A percentile compares a stretch with the other conserved stretches of the same genome.
These are phyloP conservation scores for Chalciporus pseudorubinellus DNA, from an alignment of 768 basidiomycete genomes.

Conservation along the genomic window DNA sequence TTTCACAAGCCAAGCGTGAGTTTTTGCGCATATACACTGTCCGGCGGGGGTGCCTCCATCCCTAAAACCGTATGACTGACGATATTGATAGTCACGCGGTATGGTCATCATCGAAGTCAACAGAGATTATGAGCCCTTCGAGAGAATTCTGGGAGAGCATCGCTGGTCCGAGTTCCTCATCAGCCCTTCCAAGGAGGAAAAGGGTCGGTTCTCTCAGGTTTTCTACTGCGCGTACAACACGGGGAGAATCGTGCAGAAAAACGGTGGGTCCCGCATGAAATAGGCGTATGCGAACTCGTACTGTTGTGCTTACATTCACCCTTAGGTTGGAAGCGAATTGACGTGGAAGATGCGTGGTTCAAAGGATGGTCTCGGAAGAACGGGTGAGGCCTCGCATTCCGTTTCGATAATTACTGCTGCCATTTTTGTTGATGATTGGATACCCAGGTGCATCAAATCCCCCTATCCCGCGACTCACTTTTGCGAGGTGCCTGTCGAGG, in stretches of 20 bases:
- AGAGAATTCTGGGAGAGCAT: constrained; percentile 42
- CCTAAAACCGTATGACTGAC: background rate
- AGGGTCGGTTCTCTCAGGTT: constrained; percentile 28
- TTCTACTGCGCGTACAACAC: constrained; percentile 41
- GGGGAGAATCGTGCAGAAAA: constrained; percentile 43
- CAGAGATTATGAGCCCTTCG: constrained; percentile 30
- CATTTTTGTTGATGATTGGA: background rate
- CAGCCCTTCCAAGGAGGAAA: constrained; percentile 31
- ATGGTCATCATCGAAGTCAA: constrained; percentile 46
- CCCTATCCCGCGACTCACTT: constrained; percentile 42
- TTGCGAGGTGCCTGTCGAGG: constrained; percentile 40
- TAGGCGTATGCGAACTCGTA: background rate
- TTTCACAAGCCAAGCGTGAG: constrained; percentile 46
- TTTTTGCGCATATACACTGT: constrained; percentile 1
- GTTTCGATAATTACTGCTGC: background rate
- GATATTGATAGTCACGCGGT: constrained; percentile 35
- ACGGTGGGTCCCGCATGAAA: constrained; percentile 32
- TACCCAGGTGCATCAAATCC: constrained; percentile 28
- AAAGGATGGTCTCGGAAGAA: constrained; percentile 23
- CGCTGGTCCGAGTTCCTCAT: constrained; percentile 41
- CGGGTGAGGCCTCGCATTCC: constrained; percentile 17
- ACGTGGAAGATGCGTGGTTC: constrained; percentile 46
- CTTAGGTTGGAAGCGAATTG: constrained; percentile 48
- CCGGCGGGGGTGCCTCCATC: background rate
- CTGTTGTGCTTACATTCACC: background rate